These are phyloP conservation scores for Pestalotiopsis sp. DNA, from an alignment of 2,329 filamentous ascomycete species.

Conservation along the genomic window DNA sequence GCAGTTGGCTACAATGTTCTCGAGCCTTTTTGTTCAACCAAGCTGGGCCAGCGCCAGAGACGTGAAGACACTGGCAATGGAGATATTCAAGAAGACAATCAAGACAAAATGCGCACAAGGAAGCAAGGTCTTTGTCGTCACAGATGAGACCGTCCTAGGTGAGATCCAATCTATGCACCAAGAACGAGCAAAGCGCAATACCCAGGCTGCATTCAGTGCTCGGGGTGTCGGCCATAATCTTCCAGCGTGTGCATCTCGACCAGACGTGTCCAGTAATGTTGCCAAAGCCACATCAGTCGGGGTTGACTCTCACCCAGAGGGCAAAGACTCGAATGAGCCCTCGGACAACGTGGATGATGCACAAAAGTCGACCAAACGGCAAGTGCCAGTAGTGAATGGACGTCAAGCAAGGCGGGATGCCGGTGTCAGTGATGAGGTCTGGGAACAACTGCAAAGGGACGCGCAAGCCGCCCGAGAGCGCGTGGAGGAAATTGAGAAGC, in stretches of 20 bases:
- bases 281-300: neutral
- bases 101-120: conserved; percentile 16
- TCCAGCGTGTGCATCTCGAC: neutral
- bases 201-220: neutral
- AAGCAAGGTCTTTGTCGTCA: neutral
- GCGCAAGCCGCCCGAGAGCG: conserved; percentile 21
- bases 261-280: neutral
- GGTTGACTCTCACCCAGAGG: neutral
- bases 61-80: conserved; percentile 55
- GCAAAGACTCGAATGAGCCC: neutral
- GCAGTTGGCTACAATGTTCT: conserved; percentile 37
- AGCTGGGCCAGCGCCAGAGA: conserved; percentile 69
- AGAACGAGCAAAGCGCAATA: neutral
- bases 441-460: conserved; percentile 53
- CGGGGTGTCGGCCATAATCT: neutral
- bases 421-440: conserved; percentile 61
- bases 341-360: conserved; percentile 6
- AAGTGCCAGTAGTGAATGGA: neutral
- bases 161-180: neutral
- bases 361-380: conserved; percentile 11
- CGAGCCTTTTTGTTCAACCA: conserved; percentile 39
- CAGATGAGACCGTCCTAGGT: neutral
- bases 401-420: conserved; percentile 46
- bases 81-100: conserved; percentile 47
- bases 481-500: conserved; percentile 37